These are phyloP conservation scores for Tetrapisispora pingtungensis DNA, from an alignment of 805 yeast species.

Conservation along the genomic window DNA sequence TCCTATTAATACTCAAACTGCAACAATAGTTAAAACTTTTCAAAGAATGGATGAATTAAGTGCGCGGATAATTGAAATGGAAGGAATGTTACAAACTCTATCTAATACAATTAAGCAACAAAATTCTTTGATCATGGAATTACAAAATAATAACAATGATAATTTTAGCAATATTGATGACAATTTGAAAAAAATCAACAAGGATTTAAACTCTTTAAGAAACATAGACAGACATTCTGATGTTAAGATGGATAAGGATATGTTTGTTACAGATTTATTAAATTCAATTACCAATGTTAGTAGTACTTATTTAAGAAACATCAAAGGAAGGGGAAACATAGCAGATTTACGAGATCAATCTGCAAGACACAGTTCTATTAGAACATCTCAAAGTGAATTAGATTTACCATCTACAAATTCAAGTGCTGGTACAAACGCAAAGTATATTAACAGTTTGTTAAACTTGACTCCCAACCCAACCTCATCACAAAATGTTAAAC, in stretches of 20 bases:
- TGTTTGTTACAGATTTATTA: slow-evolving; percentile 20
- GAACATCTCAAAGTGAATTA: neutral
- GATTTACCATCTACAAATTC: neutral
- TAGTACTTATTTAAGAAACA: slow-evolving; percentile 18
- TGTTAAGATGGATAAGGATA: slow-evolving; percentile 10
- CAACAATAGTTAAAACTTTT: slow-evolving; percentile 14
- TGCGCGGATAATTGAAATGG: slow-evolving; percentile 25
- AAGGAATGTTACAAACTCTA: slow-evolving; percentile 22
- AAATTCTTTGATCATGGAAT: slow-evolving; percentile 5
- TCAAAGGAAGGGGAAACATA: neutral
- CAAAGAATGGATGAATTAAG: slow-evolving; percentile 28
- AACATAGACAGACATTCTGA: neutral
- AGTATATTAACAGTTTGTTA: neutral
- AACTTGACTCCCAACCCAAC: neutral
- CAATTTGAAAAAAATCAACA: neutral
- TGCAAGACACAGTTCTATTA: neutral
- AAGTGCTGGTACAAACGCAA: neutral
- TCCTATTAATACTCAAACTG: slow-evolving; percentile 7
- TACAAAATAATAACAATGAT: slow-evolving; percentile 4
- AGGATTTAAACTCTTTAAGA: neutral
- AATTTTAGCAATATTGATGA: neutral
- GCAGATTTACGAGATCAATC: neutral
- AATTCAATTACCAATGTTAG: slow-evolving; percentile 25
- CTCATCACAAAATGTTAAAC: neutral
- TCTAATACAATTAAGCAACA: slow-evolving; percentile 18